Percentiles rank a stretch among this genome's conserved stretches.
Evolutionary conservation across 2,329 filamentous ascomycete species (phyloP).

Genomic region (Microdochium nivale): DNA sequence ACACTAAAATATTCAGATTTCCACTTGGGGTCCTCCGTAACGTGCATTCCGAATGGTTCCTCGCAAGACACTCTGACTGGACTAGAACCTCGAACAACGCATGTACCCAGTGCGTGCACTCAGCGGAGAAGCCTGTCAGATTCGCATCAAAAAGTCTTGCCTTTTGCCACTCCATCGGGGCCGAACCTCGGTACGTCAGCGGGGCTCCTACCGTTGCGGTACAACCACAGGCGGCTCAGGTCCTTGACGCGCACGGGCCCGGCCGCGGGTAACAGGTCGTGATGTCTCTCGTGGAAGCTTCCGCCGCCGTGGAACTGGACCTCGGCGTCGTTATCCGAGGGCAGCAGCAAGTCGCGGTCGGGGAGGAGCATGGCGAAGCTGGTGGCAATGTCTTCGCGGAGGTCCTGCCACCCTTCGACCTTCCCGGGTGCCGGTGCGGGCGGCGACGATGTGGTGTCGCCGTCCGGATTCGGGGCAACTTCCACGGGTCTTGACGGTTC

Average conservation of each 20-base stretch:
- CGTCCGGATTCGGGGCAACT: background rate
- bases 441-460: background rate
- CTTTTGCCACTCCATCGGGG: background rate
- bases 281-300: constrained; percentile 11
- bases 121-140: too few relatives aligned
- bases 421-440: background rate
- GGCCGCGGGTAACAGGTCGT: constrained; percentile 17
- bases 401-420: background rate
- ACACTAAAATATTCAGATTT: too few relatives aligned
- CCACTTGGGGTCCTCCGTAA: too few relatives aligned
- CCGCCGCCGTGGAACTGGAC: constrained; percentile 27
- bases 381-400: background rate
- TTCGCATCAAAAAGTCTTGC: background rate
- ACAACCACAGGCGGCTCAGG: constrained; percentile 53
- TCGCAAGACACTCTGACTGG: too few relatives aligned
- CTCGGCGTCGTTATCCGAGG: constrained; percentile 16
- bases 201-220: constrained; percentile 50
- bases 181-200: constrained; percentile 18
- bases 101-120: too few relatives aligned
- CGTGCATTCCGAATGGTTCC: too few relatives aligned
- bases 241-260: constrained; percentile 45
- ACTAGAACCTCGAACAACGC: too few relatives aligned
- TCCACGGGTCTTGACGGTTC: background rate
- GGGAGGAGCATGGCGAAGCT: background rate
- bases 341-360: background rate